Evolutionary conservation across 345 rosid genomes (phyloP), one percentile per base, ranked within the genome.

Genomic region (Laguncularia racemosa): DNA sequence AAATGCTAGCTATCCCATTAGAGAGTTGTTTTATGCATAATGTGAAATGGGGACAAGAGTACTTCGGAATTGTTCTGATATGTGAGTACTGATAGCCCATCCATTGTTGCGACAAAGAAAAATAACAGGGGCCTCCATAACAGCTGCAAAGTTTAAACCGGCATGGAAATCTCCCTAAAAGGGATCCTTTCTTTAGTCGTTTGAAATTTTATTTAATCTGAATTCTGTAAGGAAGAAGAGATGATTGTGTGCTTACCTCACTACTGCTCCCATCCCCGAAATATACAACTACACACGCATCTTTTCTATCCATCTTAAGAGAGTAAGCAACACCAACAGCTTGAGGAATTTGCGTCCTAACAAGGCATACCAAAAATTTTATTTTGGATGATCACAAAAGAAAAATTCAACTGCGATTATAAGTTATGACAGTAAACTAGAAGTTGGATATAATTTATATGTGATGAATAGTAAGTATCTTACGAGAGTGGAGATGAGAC

Each of bases 141-240:
- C 96, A 3, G 96, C 93, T 52, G 91, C 96, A n/a, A 85, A 89
- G 73, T 89, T 89, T 75, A 89, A 48, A 23, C 79, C 88, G 13
- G 96, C 96, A 59, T 89, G 96, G 67, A 89, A 89, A 71, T 89
- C 93, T 55, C 96, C 96, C 96, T 85, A 69, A 17, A 57, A 43
- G 19, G 40, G 28, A 19, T 15, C 50, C 19, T 20, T 12, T 8
- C 3, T 46, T 54, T 45, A 33, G 51, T 50, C 9, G 7, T 33
- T 33, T 33, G 40, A 33, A 14, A 16, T 20, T 57, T 21, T n/a
- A 14, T 19, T 44, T 13, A 20, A 21, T 16, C 3, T 18, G 16
- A 2, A 21, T 50, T 14, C 20, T 45, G 15, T 28, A 4, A n/a
- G 51, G n/a, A 26, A 2, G 43, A 59, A 53, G 0, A 21, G 17